phyloP scores from a whole-genome alignment of 2,329 filamentous ascomycete genomes.

The Neopestalotiopsis sp. region DNA sequence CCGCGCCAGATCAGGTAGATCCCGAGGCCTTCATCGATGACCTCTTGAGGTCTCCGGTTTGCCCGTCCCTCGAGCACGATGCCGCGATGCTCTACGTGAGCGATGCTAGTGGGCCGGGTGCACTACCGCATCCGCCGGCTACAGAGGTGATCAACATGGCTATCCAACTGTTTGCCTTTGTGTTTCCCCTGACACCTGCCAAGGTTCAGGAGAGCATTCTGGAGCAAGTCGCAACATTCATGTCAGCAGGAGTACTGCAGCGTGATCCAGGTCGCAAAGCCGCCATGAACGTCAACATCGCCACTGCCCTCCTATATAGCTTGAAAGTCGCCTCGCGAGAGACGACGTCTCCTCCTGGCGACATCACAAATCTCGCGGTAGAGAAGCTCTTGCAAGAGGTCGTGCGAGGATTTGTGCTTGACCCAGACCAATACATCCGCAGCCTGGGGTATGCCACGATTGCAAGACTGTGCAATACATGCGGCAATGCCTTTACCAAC shows the following conservation, averaged over 20 bases:
- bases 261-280: conserved; percentile 87
- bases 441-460: conserved; percentile 84
- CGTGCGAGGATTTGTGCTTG: conserved; percentile 73
- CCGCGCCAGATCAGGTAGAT: conserved; percentile 56
- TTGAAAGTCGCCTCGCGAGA: conserved; percentile 86
- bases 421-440: conserved; percentile 85
- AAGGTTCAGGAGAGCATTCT: conserved; percentile 96
- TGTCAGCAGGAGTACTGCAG: conserved; percentile 79
- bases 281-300: conserved; percentile 89
- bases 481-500: conserved; percentile 88
- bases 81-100: conserved; percentile 78
- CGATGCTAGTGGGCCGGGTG: conserved; percentile 48
- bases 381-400: conserved; percentile 85
- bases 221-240: conserved; percentile 89
- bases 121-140: conserved; percentile 76
- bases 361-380: conserved; percentile 75
- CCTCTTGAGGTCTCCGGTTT: conserved; percentile 72
- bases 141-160: conserved; percentile 96
- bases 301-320: conserved; percentile 78
- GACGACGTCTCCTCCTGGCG: conserved; percentile 72
- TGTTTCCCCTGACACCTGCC: conserved; percentile 84
- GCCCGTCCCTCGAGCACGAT: conserved; percentile 86
- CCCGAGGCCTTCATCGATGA: conserved; percentile 69
- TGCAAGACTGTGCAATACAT: conserved; percentile 81
- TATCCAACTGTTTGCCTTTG: conserved; percentile 90